These are phyloP conservation scores for Penicillium simplicissimum DNA, from an alignment of 495 filamentous ascomycete species.

Conservation along the genomic window DNA sequence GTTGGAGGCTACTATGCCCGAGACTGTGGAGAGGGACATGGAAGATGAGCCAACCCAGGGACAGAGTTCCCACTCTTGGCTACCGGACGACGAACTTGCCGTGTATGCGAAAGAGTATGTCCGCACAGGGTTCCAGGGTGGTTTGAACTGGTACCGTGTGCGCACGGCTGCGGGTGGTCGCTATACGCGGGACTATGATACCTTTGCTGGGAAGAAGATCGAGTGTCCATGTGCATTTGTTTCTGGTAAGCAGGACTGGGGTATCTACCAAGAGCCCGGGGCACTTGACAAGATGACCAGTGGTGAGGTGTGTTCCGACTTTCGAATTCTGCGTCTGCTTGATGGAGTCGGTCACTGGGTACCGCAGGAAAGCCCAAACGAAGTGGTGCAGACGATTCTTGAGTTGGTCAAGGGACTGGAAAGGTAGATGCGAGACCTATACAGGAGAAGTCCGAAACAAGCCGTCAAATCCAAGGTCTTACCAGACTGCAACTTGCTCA, in stretches of 20 bases:
- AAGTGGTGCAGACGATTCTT: slow-evolving; percentile 51
- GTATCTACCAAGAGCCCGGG: slow-evolving; percentile 65
- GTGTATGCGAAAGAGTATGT: slow-evolving; percentile 62
- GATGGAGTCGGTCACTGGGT: slow-evolving; percentile 68
- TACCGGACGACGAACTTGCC: slow-evolving; percentile 55
- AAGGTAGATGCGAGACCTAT: background rate
- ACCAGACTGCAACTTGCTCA: too few species aligned
- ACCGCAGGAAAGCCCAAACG: slow-evolving; percentile 63
- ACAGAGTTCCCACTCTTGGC: slow-evolving; percentile 45
- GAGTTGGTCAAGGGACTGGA: slow-evolving; percentile 33
- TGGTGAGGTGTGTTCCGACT: slow-evolving; percentile 49
- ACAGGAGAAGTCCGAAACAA: background rate
- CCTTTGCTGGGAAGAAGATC: slow-evolving; percentile 63
- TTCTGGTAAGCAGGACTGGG: slow-evolving; percentile 64
- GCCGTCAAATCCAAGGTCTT: too few species aligned
- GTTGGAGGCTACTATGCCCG: slow-evolving; percentile 55
- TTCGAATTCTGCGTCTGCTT: slow-evolving; percentile 50
- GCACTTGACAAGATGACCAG: slow-evolving; percentile 57
- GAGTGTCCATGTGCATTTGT: slow-evolving; percentile 62
- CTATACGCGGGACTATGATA: slow-evolving; percentile 50
- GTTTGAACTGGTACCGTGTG: slow-evolving; percentile 68
- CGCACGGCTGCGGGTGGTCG: slow-evolving; percentile 49
- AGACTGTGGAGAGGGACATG: slow-evolving; percentile 56
- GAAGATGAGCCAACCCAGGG: slow-evolving; percentile 40
- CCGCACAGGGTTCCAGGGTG: slow-evolving; percentile 72